These are phyloP conservation scores for Pythium angustatum DNA, from an alignment of 352 stramenopile genomes.

Conservation along the genomic window DNA sequence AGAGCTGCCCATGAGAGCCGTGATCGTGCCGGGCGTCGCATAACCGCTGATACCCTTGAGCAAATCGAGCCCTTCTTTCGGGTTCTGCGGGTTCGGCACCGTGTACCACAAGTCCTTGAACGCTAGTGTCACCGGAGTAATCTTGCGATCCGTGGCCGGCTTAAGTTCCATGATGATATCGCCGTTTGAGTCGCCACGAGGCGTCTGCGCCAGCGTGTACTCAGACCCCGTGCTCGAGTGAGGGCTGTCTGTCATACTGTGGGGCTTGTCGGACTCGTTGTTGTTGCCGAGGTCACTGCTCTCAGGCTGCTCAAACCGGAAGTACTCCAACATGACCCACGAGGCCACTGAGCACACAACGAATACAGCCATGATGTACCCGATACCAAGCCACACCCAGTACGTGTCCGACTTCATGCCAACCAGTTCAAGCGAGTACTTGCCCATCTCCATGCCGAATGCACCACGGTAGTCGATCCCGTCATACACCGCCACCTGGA, in stretches of 20 bases:
- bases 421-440: conserved; percentile 31
- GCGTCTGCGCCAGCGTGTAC: conserved; percentile 1
- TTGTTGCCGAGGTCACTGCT: background rate
- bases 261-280: too few species aligned
- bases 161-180: background rate
- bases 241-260: too few species aligned
- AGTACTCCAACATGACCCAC: conserved; percentile 36
- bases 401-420: conserved; percentile 20
- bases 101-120: conserved; percentile 56
- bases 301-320: background rate
- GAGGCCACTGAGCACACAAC: conserved; percentile 24
- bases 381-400: conserved; percentile 29
- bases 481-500: conserved; percentile 25
- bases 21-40: conserved; percentile 54
- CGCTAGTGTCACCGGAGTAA: conserved; percentile 37
- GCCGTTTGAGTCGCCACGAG: background rate
- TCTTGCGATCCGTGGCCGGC: background rate
- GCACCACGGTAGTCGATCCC: conserved; percentile 31
- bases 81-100: conserved; percentile 31
- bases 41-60: conserved; percentile 60
- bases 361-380: conserved; percentile 29
- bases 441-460: conserved; percentile 26
- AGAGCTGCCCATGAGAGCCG: conserved; percentile 69
- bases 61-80: conserved; percentile 45
- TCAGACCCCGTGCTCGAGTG: too few species aligned